phyloP scores from a whole-genome alignment of 108 stramenopile species.

The Skeletonema menzelii region DNA sequence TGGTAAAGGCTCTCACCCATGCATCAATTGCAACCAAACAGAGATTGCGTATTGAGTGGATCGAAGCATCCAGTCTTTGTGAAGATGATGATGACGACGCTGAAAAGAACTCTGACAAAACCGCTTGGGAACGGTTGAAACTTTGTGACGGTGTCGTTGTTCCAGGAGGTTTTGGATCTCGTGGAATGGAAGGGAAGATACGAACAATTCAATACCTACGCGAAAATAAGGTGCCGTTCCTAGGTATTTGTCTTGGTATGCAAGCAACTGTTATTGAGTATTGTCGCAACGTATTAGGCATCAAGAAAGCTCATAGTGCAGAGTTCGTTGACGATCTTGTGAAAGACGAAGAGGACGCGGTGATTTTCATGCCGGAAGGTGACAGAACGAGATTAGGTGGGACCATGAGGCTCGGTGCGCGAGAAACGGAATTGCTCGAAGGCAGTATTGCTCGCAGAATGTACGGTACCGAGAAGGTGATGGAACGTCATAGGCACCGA shows the following conservation, averaged over 20 bases:
- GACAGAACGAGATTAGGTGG: conserved; percentile 51
- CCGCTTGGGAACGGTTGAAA: conserved; percentile 82
- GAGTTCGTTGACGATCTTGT: conserved; percentile 60
- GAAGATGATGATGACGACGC: conserved; percentile 35
- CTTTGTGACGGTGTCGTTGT: conserved; percentile 85
- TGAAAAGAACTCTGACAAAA: conserved; percentile 44
- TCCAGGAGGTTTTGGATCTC: conserved; percentile 93
- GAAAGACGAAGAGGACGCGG: conserved; percentile 58
- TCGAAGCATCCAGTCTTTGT: conserved; percentile 49
- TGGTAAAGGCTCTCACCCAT: conserved; percentile 85
- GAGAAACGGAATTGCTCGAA: conserved; percentile 49
- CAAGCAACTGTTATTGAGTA: conserved; percentile 83
- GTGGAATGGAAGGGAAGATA: conserved; percentile 83
- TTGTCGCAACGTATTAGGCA: conserved; percentile 71
- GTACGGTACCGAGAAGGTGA: conserved; percentile 49
- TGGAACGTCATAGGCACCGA: conserved; percentile 51
- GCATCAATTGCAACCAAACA: conserved; percentile 67
- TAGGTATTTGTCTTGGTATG: conserved; percentile 87
- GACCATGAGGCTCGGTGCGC: conserved; percentile 48
- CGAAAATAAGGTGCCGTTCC: conserved; percentile 55
- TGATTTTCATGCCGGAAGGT: conserved; percentile 87
- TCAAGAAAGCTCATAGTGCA: conserved; percentile 65
- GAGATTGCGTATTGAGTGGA: conserved; percentile 70
- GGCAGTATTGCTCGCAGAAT: conserved; percentile 34
- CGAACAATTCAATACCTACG: conserved; percentile 68